Conservation (phyloP, 257 asterid species). For the Euphrasia confusa region DNA sequence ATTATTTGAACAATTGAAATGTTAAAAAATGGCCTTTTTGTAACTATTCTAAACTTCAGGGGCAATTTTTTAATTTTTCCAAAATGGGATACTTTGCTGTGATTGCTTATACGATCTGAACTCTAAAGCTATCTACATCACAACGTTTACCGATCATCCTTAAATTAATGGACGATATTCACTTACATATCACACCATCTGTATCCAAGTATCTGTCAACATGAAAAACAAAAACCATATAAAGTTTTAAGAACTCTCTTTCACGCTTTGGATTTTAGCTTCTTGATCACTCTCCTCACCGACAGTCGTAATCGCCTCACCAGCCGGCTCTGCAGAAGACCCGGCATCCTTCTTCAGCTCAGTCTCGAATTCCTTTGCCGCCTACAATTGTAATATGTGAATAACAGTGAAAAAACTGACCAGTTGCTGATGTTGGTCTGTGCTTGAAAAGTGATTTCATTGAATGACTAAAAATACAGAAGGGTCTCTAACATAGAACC, state of each 20-base stretch:
- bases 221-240: not conserved
- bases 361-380: conserved; percentile 84
- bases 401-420: not conserved
- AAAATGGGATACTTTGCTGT: too few species aligned
- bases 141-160: not conserved
- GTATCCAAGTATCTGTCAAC: not conserved
- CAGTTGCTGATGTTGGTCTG: conserved; percentile 1
- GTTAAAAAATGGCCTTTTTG: too few species aligned
- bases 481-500: not conserved
- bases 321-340: conserved; percentile 35
- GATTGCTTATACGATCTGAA: too few species aligned
- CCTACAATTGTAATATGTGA: conserved; percentile 35
- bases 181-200: not conserved
- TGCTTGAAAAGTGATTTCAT: not conserved
- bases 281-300: conserved; percentile 39
- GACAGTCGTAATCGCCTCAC: conserved; percentile 24
- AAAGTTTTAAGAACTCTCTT: conserved; percentile 37
- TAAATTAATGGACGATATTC: not conserved
- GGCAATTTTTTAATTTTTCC: too few species aligned
- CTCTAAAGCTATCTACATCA: too few species aligned
- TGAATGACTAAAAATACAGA: not conserved
- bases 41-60: too few species aligned
- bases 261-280: conserved; percentile 30
- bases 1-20: too few species aligned
- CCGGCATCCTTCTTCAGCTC: conserved; percentile 70